phyloP scores from a whole-genome alignment of 2,329 filamentous ascomycete genomes.

The Talaromyces sp. region DNA sequence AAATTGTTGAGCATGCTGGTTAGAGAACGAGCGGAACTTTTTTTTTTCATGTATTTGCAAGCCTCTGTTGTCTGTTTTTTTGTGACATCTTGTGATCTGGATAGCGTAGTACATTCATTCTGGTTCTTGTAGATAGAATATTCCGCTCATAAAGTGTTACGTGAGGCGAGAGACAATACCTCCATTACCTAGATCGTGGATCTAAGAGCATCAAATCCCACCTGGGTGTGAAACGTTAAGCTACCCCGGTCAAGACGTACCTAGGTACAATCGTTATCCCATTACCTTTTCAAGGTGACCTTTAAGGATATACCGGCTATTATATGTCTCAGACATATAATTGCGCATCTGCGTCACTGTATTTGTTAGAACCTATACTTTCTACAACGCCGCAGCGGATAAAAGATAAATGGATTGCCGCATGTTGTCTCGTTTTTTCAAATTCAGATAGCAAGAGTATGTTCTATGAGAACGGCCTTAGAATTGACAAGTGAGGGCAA shows the following conservation, averaged over 20 bases:
- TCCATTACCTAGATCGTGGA: background rate
- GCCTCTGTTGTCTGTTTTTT: background rate
- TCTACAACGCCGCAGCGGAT: no score
- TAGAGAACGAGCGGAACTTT: conserved; percentile 40
- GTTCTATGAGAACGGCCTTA: no score
- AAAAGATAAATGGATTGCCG: no score
- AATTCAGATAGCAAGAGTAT: no score
- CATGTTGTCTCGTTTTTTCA: no score
- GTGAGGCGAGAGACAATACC: conserved; percentile 39
- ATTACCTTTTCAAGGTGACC: background rate
- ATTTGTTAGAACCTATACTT: background rate
- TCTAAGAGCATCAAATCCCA: background rate
- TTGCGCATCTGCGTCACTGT: background rate
- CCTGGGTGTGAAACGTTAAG: background rate
- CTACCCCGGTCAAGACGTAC: background rate
- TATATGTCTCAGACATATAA: background rate
- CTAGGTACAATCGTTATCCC: background rate
- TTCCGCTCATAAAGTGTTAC: background rate
- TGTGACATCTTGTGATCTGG: background rate
- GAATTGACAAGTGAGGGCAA: no score
- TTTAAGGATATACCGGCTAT: background rate
- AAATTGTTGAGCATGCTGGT: conserved; percentile 93
- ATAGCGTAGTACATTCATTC: conserved; percentile 8
- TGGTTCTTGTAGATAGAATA: conserved; percentile 13
- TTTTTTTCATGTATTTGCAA: background rate